Evolutionary conservation across 1,284 basidiomycete genomes (phyloP), one percentile per base, ranked within the genome.

Genomic region (Ganoderma sp.): DNA sequence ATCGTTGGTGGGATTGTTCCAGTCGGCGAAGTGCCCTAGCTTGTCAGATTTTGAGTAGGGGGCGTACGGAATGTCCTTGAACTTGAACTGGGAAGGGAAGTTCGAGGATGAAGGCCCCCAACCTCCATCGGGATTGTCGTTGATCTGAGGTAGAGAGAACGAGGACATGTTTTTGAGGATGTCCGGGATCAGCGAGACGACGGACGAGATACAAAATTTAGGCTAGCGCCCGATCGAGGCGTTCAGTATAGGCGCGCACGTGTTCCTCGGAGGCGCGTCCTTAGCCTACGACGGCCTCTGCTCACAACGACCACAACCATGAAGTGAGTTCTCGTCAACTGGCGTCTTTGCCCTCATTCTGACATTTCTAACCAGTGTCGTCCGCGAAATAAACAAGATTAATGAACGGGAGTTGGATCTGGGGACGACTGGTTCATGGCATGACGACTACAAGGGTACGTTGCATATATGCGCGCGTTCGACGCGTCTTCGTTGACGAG

Each of bases 31-130:
- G 69, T 97, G 93, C 67, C 95, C 96, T 70, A 99, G 90, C 82
- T 98, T 99, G 86, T 99, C 97, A 66, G 94, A 92, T 89, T 99
- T 99, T 81, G 96, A 96, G 85, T 95, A 99, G 5, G 96, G 97
- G 1, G 97, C 95, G 78, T 98, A 99, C 48, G 96, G 96, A 72
- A 98, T 97, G 77, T 94, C 93, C 78, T 90, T 91, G 84, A 94
- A 94, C 80, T 92, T 92, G 84, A 93, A 94, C 70, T 91, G 88
- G 50, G 89, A 84, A 9, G 92, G 92, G 25, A 92, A 82, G 78
- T 90, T 90, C 1, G 90, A 89, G 2, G 88, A 83, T 2, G 92
- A 93, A 5, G 92, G 92, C 1, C 92, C 92, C 92, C 92, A 94
- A 56, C 91, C 90, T 39, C 91, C 92, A 73, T 93, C 93, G 56